Evolutionary conservation across 768 basidiomycete species (phyloP), one percentile per base, ranked within the genome.

Genomic region (Phlebiopsis flavidoalba): DNA sequence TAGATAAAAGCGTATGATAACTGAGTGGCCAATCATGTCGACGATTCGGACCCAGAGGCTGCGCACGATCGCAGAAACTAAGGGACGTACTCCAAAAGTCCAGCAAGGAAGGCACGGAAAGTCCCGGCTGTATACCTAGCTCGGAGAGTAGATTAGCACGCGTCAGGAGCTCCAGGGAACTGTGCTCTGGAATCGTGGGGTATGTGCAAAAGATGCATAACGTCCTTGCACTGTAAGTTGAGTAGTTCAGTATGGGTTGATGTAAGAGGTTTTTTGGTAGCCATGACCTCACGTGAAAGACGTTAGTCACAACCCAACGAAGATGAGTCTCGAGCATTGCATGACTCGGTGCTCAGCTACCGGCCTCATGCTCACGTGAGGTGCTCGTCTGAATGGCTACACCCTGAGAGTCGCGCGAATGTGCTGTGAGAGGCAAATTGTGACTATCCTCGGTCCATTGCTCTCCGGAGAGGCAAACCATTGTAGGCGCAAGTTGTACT

Each of bases 111-210:
- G 58, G 8, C 64, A 58, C 70, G 68, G 40, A 71, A 59, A 37
- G 64, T 1, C 33, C 52, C 35, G 17, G n/a, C 10, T 35, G 52
- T 12, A 31, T 63, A 8, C 47, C 45, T 15, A 74, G 57, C 19
- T 73, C 71, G 19, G 60, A 50, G 17, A 80, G 66, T 3, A 87
- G 64, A 5, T 80, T 82, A 1, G 79, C 81, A 8, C 70, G 73
- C 19, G 71, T 74, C 8, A 91, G 65, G 21, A 90, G 73, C 53
- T 78, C 72, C n/a, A 89, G 64, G n/a, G 57, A 92, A 85, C 57
- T 81, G 77, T 2, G 82, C 84, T 4, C 91, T 83, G 12, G 91
- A 91, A 59, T 91, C 88, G n/a, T n/a, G 1, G 91, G 91, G 66
- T 81, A 93, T 46, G 90, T 73, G 66, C n/a, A 91, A 90, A 1